A percentile compares a stretch with the other conserved stretches of the same genome.
phyloP scores from a whole-genome alignment of 1,284 basidiomycete genomes.

The Ganoderma resinaceum region DNA sequence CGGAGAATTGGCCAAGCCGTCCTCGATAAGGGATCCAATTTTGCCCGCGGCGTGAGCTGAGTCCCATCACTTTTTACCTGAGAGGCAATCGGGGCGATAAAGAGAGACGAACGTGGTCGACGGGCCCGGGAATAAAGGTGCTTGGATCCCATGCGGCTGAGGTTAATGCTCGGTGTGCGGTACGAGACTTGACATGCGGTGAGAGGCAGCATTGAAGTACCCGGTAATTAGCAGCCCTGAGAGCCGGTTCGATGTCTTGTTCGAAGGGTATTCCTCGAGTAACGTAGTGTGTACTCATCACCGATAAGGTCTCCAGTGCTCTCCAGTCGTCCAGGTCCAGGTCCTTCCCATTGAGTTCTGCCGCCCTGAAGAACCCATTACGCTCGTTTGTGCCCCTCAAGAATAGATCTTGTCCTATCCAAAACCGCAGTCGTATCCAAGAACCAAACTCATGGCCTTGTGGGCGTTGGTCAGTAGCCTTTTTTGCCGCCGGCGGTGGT shows the following conservation, averaged over 20 bases:
- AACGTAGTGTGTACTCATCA: not conserved
- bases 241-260: not conserved
- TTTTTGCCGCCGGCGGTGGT: not conserved
- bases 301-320: not conserved
- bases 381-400: too few species aligned
- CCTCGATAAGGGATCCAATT: not conserved
- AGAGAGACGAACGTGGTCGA: conserved; percentile 2
- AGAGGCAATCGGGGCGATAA: not conserved
- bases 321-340: not conserved
- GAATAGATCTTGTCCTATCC: not conserved
- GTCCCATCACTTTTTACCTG: not conserved
- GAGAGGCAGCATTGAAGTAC: not conserved
- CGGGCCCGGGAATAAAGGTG: not conserved
- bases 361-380: not conserved
- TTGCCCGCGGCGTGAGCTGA: not conserved
- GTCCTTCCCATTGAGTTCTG: not conserved
- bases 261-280: not conserved
- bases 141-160: not conserved
- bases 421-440: not conserved
- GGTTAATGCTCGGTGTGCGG: not conserved
- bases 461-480: not conserved
- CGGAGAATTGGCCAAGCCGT: not conserved
- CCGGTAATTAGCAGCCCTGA: not conserved
- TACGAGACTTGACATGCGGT: not conserved
- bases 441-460: not conserved